Evolutionary conservation across 2,329 filamentous ascomycete genomes (phyloP).

Genomic region (Pyrenophora teres): DNA sequence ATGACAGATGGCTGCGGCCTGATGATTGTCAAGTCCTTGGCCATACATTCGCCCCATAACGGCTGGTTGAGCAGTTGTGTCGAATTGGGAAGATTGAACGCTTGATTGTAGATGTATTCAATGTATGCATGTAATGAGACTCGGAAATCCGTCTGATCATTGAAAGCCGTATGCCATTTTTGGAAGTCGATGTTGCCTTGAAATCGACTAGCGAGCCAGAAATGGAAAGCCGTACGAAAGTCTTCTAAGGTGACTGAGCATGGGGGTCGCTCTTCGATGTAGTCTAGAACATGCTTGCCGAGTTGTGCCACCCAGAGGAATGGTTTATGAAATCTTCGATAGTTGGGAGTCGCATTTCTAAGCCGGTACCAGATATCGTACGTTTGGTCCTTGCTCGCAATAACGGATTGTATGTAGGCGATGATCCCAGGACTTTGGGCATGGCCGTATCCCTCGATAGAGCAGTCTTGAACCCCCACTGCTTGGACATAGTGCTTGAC

Average conservation of each 20-base stretch:
- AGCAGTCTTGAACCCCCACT: constrained; percentile 62
- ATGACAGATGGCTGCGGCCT: constrained; percentile 23
- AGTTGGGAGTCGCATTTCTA: constrained; percentile 60
- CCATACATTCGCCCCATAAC: constrained; percentile 59
- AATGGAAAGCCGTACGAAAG: constrained; percentile 63
- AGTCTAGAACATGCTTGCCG: constrained; percentile 74
- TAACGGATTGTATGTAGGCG: constrained; percentile 68
- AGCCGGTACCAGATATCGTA: constrained; percentile 68
- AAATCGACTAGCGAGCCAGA: constrained; percentile 61
- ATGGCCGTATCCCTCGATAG: constrained; percentile 69
- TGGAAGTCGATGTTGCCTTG: constrained; percentile 49
- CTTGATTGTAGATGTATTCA: constrained; percentile 69
- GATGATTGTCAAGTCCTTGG: constrained; percentile 8
- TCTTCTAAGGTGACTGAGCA: constrained; percentile 56
- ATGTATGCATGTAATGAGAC: constrained; percentile 63
- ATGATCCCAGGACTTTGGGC: constrained; percentile 54
- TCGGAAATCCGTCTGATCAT: constrained; percentile 63
- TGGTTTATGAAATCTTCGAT: constrained; percentile 63
- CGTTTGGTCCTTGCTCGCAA: constrained; percentile 21
- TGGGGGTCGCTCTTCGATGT: constrained; percentile 47
- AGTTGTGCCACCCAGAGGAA: constrained; percentile 75
- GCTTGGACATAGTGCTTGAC: constrained; percentile 57
- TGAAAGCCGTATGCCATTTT: constrained; percentile 58
- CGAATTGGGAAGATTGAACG: constrained; percentile 54
- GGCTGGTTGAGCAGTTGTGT: constrained; percentile 44